Evolutionary conservation across 1,139 yeast genomes (phyloP), one percentile per base, ranked within the genome.

Genomic region (Debaryomyces sp.): DNA sequence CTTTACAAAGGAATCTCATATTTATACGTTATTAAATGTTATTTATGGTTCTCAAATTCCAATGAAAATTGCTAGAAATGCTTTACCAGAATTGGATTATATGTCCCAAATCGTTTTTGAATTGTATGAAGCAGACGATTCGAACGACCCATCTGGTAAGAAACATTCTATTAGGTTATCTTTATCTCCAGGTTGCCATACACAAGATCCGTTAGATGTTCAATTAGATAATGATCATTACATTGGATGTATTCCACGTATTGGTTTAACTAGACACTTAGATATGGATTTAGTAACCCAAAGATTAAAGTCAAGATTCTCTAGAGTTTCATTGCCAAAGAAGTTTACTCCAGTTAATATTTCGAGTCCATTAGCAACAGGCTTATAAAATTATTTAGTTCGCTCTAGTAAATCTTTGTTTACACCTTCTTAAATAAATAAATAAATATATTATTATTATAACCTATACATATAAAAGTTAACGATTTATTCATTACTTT

Each of bases 1-100:
- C 62, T 94, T 94, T 75, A 94, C 99, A 38, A 95, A 95, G 67
- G 99, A 95, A 66, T 88, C 96, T 1, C 99, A 95, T 64, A 94
- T 95, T 61, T 95, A 95, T 70, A 95, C 99, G 0, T 73, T 95
- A 53, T 72, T 95, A 61, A 94, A 94, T 62, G 89, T 95, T 39
- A 81, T 95, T 41, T 94, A 90, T 67, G 99, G 91, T 56, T 86
- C 96, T n/a, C 94, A 91, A 51, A 77, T 95, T 49, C 98, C 98
- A 15, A 90, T 94, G 82, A 88, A 91, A 70, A 85, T 94, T 57
- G 94, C 96, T 18, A 80, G 98, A 59, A 94, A 94, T 65, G 97
- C 96, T 2, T 78, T 95, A 44, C 99, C 99, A 0, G 99, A 95
- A 66, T 80, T 95, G 53, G 99, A 95, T 62, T 95, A 95, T 63